Conservation (phyloP, 2,329 filamentous ascomycete species). For the Ceratocystis variospora region DNA sequence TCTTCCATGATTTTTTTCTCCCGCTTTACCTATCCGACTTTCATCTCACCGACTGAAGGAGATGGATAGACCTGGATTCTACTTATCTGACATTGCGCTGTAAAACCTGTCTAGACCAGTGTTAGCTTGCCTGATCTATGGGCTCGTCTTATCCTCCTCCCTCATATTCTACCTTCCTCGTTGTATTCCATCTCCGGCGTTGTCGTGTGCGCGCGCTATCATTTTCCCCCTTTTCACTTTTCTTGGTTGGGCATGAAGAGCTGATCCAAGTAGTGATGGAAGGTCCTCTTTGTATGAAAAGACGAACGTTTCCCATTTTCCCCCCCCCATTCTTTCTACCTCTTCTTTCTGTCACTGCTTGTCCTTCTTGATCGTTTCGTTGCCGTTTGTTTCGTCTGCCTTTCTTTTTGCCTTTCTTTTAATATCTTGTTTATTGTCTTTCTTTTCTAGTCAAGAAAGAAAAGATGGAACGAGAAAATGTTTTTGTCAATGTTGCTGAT, state of each 20-base stretch:
- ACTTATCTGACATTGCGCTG: neutral
- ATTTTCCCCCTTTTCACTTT: neutral
- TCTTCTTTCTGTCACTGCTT: conserved; percentile 10
- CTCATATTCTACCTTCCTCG: neutral
- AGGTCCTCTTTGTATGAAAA: conserved; percentile 17
- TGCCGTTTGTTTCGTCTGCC: conserved; percentile 8
- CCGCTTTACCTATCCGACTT: neutral
- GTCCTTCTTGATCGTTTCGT: conserved; percentile 7
- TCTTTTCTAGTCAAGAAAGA: neutral
- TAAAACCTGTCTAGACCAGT: conserved; percentile 1
- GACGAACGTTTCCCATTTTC: conserved; percentile 15
- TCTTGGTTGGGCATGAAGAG: neutral
- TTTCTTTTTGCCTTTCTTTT: neutral
- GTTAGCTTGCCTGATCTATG: neutral
- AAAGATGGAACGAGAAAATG: conserved; percentile 3
- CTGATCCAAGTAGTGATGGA: conserved; percentile 8
- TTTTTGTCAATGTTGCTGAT: neutral
- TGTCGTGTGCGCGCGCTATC: neutral
- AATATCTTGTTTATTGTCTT: conserved; percentile 4
- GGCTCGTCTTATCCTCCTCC: conserved; percentile 11
- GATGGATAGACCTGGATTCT: neutral
- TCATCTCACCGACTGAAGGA: neutral
- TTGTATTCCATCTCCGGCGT: neutral
- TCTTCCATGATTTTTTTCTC: conserved; percentile 12
- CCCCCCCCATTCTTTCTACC: conserved; percentile 8